Evolutionary conservation across 306 rosid genomes (phyloP), one percentile per base, ranked within the genome.

Genomic region (Acacia crassicarpa): DNA sequence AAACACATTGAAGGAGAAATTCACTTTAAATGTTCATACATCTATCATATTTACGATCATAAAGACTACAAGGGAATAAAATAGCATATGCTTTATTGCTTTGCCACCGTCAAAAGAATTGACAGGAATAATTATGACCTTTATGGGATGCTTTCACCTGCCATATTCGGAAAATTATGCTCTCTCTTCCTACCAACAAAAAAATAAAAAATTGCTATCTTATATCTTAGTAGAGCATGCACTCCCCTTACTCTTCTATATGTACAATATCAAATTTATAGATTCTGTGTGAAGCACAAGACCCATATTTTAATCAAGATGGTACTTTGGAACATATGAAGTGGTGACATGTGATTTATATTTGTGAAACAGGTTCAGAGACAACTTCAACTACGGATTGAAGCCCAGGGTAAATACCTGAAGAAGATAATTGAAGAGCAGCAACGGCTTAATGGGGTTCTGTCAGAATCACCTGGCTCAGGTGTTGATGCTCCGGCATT

Each of bases 341-440:
- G 49, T 8, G 51, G 14, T 59, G 40, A 45, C 4, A n/a, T 68
- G 65, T 44, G 40, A 82, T 8, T 38, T 51, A 27, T 62, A 65
- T 40, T 23, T 78, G 49, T 80, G 40, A 58, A 68, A 81, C 91
- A 93, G 97, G 97, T 93, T 33, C 97, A 93, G 87, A 89, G 94
- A 84, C 97, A 93, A 83, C 91, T 93, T 45, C 96, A 91, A 76
- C 82, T 93, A 59, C 85, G 97, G 20, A 93, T 93, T 81, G 97
- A 93, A 88, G 97, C 97, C 12, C 97, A 93, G 78, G 97, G 94
- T 53, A 91, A 93, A 72, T 93, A 91, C 86, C 82, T 93, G 90
- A 93, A 90, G 90, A 93, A 93, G 90, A 93, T 91, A 79, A 91
- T 93, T 9, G 97, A 93, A 88, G 97, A 93, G 87, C 97, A 93